These are phyloP conservation scores for Nevesoporus exiguus DNA, from an alignment of 768 basidiomycete genomes.

Conservation along the genomic window DNA sequence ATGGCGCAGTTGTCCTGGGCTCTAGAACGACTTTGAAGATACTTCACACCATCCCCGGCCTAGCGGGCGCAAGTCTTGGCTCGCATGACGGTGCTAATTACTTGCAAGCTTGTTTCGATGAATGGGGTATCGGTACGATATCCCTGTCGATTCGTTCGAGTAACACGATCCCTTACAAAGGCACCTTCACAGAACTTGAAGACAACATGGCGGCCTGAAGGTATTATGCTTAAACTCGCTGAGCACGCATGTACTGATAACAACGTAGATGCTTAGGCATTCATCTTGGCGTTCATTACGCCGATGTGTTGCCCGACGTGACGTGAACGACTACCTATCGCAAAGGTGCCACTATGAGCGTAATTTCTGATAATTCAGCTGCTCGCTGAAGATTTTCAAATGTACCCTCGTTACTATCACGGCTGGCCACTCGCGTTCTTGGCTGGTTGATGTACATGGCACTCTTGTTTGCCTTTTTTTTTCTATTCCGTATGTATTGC, in stretches of 20 bases:
- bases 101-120: background rate
- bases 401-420: slow-evolving; percentile 45
- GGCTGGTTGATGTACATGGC: slow-evolving; percentile 44
- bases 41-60: slow-evolving; percentile 20
- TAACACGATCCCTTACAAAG: slow-evolving; percentile 13
- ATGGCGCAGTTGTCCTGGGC: slow-evolving; percentile 17
- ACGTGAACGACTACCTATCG: background rate
- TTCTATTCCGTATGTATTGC: slow-evolving; percentile 35
- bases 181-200: slow-evolving; percentile 25
- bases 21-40: slow-evolving; percentile 24
- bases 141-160: slow-evolving; percentile 19
- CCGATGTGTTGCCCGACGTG: slow-evolving; percentile 28
- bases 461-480: slow-evolving; percentile 39
- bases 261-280: slow-evolving; percentile 18
- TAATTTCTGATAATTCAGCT: too few relatives aligned
- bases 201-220: slow-evolving; percentile 24
- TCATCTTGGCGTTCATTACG: slow-evolving; percentile 25
- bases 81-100: slow-evolving; percentile 16
- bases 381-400: slow-evolving; percentile 26
- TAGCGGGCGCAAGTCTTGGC: slow-evolving; percentile 22
- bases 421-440: slow-evolving; percentile 38
- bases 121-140: slow-evolving; percentile 6
- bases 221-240: background rate
- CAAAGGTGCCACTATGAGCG: background rate
- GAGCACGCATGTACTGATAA: background rate